Percentiles rank a stretch among this genome's conserved stretches.
These are phyloP conservation scores for Breviolum minutum DNA, from an alignment of 73 alveolate species.

Conservation along the genomic window DNA sequence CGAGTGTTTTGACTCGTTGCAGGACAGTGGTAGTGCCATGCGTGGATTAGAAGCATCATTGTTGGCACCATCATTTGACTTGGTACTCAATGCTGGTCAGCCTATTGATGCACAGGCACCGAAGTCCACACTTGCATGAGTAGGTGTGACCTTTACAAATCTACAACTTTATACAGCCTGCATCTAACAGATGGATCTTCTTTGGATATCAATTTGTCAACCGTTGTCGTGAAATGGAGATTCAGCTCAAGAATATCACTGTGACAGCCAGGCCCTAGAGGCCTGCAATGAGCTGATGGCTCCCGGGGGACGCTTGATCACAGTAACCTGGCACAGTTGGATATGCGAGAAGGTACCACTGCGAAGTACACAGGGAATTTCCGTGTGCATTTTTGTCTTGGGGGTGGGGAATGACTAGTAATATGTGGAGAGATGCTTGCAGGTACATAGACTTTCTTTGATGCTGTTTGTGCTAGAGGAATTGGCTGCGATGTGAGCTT, in stretches of 20 bases:
- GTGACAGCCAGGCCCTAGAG: not conserved
- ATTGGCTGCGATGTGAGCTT: not conserved
- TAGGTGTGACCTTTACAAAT: not conserved
- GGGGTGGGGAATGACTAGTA: no score
- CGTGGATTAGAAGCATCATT: slow-evolving; percentile 40
- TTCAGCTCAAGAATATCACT: no score
- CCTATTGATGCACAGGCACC: slow-evolving; percentile 1
- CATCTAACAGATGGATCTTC: no score
- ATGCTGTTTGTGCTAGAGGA: not conserved
- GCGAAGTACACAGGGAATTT: not conserved
- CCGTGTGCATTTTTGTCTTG: no score
- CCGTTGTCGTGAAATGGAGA: not conserved
- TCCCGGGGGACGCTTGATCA: not conserved
- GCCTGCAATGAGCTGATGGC: slow-evolving; percentile 33
- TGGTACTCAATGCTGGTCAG: slow-evolving; percentile 26
- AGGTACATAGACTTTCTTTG: no score
- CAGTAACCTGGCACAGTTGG: not conserved
- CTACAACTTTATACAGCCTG: not conserved
- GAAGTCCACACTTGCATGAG: not conserved
- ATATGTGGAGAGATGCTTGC: no score
- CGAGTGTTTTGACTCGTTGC: not conserved
- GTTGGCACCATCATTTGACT: slow-evolving; percentile 35
- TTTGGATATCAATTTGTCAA: not conserved
- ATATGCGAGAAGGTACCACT: not conserved
- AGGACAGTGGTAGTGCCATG: slow-evolving; percentile 93